Evolutionary conservation across 495 filamentous ascomycete species (phyloP).

Genomic region (Acidiella bohemica): DNA sequence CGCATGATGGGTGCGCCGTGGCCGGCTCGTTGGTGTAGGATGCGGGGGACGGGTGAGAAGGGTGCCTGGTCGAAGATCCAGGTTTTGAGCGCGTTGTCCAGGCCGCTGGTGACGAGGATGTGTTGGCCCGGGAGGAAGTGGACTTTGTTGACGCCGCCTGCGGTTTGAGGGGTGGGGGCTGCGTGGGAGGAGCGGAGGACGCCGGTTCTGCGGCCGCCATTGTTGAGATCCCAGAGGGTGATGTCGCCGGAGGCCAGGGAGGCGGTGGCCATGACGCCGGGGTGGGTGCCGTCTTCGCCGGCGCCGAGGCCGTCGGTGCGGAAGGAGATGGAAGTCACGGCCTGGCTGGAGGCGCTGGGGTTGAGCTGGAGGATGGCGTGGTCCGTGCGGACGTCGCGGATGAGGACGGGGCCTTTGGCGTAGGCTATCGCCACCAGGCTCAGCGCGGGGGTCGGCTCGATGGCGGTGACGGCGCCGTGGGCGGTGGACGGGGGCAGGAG

Average conservation of each 20-base stretch:
- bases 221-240: conserved; percentile 89
- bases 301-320: conserved; percentile 83
- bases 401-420: conserved; percentile 57
- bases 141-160: conserved; percentile 52
- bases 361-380: conserved; percentile 52
- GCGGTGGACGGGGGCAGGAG: conserved; percentile 54
- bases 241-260: conserved; percentile 63
- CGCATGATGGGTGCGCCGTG: conserved; percentile 74
- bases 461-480: conserved; percentile 62
- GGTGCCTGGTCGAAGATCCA: conserved; percentile 90
- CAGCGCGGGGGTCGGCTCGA: conserved; percentile 69
- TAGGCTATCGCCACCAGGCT: conserved; percentile 83
- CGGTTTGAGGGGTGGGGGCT: conserved; percentile 37
- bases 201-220: conserved; percentile 68
- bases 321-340: conserved; percentile 74
- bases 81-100: conserved; percentile 84
- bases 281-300: conserved; percentile 65
- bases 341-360: conserved; percentile 37
- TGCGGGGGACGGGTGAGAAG: conserved; percentile 69
- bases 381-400: conserved; percentile 70
- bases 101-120: conserved; percentile 73
- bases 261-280: conserved; percentile 78
- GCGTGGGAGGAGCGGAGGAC: conserved; percentile 76
- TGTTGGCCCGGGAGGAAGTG: conserved; percentile 90
- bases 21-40: conserved; percentile 70